Conservation (phyloP, 1,284 basidiomycete genomes). For the Cryptococcus jaspeensis region DNA sequence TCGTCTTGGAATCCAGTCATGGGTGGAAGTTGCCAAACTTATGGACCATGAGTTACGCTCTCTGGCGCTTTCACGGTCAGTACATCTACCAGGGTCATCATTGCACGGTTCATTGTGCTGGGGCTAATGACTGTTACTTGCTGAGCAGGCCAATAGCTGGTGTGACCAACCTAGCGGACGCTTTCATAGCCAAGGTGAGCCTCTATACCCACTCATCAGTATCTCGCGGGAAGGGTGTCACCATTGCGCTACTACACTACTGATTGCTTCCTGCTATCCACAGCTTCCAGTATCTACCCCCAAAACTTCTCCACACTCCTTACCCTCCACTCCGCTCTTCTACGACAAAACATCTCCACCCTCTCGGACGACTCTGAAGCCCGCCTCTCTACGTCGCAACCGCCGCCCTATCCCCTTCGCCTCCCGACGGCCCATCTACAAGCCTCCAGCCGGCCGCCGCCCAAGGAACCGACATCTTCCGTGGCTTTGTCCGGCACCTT, state of each 20-base stretch:
- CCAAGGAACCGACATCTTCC: background rate
- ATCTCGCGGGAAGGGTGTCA: too few relatives aligned
- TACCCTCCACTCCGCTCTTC: constrained; percentile 1
- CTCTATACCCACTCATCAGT: background rate
- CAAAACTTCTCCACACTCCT: background rate
- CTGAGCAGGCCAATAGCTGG: background rate
- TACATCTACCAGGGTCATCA: background rate
- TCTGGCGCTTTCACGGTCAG: background rate
- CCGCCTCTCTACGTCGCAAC: background rate
- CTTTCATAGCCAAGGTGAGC: background rate
- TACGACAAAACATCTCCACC: background rate
- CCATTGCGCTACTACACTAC: too few relatives aligned
- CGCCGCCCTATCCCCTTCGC: too few relatives aligned
- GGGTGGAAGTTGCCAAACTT: too few relatives aligned
- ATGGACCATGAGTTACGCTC: background rate
- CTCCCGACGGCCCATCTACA: too few relatives aligned
- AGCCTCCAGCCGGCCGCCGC: background rate
- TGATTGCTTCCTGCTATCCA: background rate
- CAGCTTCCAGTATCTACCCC: background rate
- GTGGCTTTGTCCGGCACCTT: background rate
- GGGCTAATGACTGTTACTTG: too few relatives aligned
- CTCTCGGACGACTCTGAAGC: background rate
- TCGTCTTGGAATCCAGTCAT: too few relatives aligned
- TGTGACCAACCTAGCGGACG: background rate
- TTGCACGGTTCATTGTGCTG: background rate